Percentiles rank a stretch among this genome's conserved stretches.
These are phyloP conservation scores for Macrocystidia cucumis DNA, from an alignment of 1,284 basidiomycete genomes.

Conservation along the genomic window DNA sequence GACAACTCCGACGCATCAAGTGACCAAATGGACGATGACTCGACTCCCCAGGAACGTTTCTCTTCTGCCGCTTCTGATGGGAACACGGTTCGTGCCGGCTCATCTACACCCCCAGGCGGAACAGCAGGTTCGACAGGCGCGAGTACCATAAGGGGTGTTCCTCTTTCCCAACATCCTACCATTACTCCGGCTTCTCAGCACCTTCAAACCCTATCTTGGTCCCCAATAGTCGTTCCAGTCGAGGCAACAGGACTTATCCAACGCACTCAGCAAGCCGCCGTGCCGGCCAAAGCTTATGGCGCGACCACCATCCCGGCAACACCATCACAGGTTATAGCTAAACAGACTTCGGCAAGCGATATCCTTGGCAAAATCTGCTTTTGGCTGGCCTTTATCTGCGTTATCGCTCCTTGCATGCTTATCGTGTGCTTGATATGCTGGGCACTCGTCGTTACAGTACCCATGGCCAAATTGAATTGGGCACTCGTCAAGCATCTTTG, in stretches of 20 bases:
- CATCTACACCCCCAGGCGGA: too few relatives aligned
- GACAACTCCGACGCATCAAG: slow-evolving; percentile 35
- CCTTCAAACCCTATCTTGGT: slow-evolving; percentile 22
- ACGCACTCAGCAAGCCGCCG: slow-evolving; percentile 17
- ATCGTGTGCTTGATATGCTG: slow-evolving; percentile 86
- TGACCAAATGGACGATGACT: too few relatives aligned
- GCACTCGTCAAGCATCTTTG: slow-evolving; percentile 83
- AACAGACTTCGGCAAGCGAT: slow-evolving; percentile 31
- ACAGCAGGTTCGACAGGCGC: too few relatives aligned
- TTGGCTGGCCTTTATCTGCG: slow-evolving; percentile 66
- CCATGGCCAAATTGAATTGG: slow-evolving; percentile 98
- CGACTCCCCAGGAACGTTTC: slow-evolving; percentile 19
- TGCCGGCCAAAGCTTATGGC: slow-evolving; percentile 60
- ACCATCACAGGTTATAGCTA: slow-evolving; percentile 23
- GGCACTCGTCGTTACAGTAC: slow-evolving; percentile 90
- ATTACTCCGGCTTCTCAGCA: slow-evolving; percentile 24
- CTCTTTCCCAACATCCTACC: slow-evolving; percentile 24
- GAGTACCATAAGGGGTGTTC: slow-evolving; percentile 19
- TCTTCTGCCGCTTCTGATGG: slow-evolving; percentile 21
- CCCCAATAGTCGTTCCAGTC: slow-evolving; percentile 14
- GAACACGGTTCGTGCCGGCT: slow-evolving; percentile 7
- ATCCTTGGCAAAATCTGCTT: slow-evolving; percentile 70
- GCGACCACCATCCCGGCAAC: slow-evolving; percentile 30
- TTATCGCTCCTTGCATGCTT: slow-evolving; percentile 89
- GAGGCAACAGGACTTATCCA: slow-evolving; percentile 37